Evolutionary conservation across 495 filamentous ascomycete species (phyloP), one percentile per base, ranked within the genome.

Genomic region (Staphylotrichum longicolle): DNA sequence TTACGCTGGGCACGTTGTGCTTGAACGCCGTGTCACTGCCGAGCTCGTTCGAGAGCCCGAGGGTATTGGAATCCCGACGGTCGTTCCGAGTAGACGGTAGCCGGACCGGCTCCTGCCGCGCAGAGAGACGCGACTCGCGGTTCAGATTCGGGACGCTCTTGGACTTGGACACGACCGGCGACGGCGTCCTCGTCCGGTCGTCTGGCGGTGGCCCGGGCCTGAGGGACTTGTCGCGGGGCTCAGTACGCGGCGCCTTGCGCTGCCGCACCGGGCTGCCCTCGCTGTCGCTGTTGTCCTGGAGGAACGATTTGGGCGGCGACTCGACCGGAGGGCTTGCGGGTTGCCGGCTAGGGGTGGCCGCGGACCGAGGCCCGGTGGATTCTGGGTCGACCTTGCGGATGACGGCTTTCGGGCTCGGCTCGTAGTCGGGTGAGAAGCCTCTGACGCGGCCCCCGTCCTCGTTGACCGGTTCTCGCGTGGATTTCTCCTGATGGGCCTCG

Each of bases 371-470:
- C 0, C 44, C 32, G 0, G 15, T 12, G 10, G 51, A 12, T 15
- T 71, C 69, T 1, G 72, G 61, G 14, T 78, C 73, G n/a, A 86
- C 80, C 6, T 79, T 68, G 54, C 85, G 79, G 15, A 87, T 85
- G 30, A 82, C 83, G 47, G 85, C 83, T 69, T 76, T 81, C 5
- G 81, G 77, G 60, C 81, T 81, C 1, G 85, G 85, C 46, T 84
- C 80, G 62, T 87, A 87, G 47, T 84, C 85, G 0, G 85, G 83
- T n/a, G 86, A 87, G 64, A 88, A 88, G 3, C 85, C 82, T 64
- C 80, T 73, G 37, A 61, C 72, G 20, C 72, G 71, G 5, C 39
- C 37, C 10, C 60, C 56, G 37, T 72, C 71, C 12, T 71, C 70
- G 10, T 75, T 69, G 7, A 61, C 55, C 0, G 62, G 8, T 3